Base-by-base conservation (phyloP, 805 yeast genomes). In the Pichia californica region DNA sequence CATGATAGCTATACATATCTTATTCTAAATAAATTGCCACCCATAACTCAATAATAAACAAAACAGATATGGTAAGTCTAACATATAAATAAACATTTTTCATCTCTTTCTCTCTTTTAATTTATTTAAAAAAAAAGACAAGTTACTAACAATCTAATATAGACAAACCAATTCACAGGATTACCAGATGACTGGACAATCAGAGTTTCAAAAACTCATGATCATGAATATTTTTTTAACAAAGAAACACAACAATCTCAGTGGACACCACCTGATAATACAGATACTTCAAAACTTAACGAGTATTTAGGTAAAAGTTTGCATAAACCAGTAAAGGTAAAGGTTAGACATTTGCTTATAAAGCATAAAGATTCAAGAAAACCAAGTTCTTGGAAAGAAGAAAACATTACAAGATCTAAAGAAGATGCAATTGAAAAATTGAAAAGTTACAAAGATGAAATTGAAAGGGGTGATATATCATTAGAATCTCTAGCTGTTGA, bases 181-280 rank as follows among this genome's bases (percentile, higher is more conserved):
- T 73, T 93, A 43, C 96, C 97, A 28, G 67, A 71, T 30, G 79
- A 83, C 37, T 93, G 99, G 98, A 77, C 82, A 31, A 76, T 93
- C 36, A 74, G 79, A 47, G 74, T 78, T 43, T 87, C 96, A 33
- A 77, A 79, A 48, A 81, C 93, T 14, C 88, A 86, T 58, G 77
- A 85, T 55, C 76, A 87, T 53, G 96, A 91, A 47, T 93, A 93
- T 66, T 93, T 70, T 64, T 81, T 74, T 65, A 79, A 89, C 58
- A 76, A 79, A 25, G 70, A 71, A 33, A 79, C 88, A 2, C 73
- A 77, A 36, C 81, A 81, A 58, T 84, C 96, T 0, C 71, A 79
- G 31, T 93, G 99, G 99, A 89, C 82, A 44, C 85, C 95, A 10
- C 99, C 99, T 3, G 76, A 69, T 39, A 96, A 91, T 4, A 79